These are phyloP conservation scores for Termitomyces sp. DNA, from an alignment of 768 basidiomycete genomes.

Conservation along the genomic window DNA sequence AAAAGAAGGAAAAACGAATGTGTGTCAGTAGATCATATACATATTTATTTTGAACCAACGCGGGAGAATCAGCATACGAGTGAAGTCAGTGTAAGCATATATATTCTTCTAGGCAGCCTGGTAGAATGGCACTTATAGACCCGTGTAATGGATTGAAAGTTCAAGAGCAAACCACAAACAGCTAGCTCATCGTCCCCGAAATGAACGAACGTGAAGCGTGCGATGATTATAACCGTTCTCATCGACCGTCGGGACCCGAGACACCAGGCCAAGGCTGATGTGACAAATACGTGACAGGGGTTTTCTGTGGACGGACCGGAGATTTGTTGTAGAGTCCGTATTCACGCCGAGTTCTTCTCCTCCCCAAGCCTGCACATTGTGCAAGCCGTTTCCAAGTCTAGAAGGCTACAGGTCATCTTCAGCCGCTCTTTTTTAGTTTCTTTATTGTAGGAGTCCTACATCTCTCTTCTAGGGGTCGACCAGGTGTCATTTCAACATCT, in stretches of 20 bases:
- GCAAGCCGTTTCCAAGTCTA: constrained; percentile 1
- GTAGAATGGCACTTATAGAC: not conserved
- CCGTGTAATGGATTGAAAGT: not conserved
- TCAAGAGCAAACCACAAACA: too few species aligned
- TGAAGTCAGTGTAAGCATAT: not conserved
- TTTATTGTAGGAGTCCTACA: not conserved
- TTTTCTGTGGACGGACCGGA: constrained; percentile 15
- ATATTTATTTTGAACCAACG: not conserved
- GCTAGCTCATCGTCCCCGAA: not conserved
- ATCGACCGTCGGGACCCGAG: constrained; percentile 12
- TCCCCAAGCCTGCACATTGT: constrained; percentile 14
- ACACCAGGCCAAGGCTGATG: constrained; percentile 8
- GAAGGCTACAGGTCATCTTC: not conserved
- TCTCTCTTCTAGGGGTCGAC: not conserved
- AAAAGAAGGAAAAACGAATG: not conserved
- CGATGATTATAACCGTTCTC: not conserved
- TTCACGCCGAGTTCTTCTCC: constrained; percentile 7
- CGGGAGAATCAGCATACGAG: not conserved
- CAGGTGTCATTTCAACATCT: not conserved
- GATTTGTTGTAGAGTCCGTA: constrained; percentile 6
- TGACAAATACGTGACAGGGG: constrained; percentile 12
- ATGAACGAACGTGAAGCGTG: not conserved
- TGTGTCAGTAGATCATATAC: not conserved
- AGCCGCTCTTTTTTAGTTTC: not conserved
- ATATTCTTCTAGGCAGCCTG: not conserved